Conservation (phyloP, 305 asterid species). For the Caryopteris hybrid region DNA sequence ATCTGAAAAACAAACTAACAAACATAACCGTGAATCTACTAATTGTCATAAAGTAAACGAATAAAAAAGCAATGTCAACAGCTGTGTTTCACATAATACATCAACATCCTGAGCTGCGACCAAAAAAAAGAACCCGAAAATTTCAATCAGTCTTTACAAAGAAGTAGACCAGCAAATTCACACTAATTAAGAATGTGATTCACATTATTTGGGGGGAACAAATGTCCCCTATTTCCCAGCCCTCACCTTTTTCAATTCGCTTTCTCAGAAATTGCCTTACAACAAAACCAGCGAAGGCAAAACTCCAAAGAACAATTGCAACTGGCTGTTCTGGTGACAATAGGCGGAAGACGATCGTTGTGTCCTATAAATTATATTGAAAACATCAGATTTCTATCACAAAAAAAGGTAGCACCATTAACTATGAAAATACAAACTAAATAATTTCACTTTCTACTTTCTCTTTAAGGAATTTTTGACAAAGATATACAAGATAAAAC, state of each 20-base stretch:
- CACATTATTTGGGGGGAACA: too few relatives aligned
- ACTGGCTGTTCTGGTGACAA: constrained; percentile 40
- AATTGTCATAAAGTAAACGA: neutral
- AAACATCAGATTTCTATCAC: neutral
- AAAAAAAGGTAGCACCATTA: neutral
- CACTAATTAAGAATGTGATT: too few relatives aligned
- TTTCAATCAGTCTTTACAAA: neutral
- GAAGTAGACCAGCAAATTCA: too few relatives aligned
- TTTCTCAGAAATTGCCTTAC: constrained; percentile 33
- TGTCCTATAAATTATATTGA: neutral
- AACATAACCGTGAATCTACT: neutral
- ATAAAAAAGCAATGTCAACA: neutral
- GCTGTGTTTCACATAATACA: neutral
- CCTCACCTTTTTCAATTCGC: constrained; percentile 76
- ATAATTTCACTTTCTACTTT: neutral
- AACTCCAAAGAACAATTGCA: constrained; percentile 40
- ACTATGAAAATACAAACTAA: neutral
- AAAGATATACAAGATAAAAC: neutral
- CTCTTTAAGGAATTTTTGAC: neutral
- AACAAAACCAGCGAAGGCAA: constrained; percentile 33
- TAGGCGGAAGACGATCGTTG: constrained; percentile 13
- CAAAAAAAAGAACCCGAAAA: neutral
- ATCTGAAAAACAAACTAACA: neutral
- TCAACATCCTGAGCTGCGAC: neutral
- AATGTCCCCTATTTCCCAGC: constrained; percentile 9